Evolutionary conservation across 176 grass and related monocot species (phyloP).

Genomic region (Urochloa ruziziensis): DNA sequence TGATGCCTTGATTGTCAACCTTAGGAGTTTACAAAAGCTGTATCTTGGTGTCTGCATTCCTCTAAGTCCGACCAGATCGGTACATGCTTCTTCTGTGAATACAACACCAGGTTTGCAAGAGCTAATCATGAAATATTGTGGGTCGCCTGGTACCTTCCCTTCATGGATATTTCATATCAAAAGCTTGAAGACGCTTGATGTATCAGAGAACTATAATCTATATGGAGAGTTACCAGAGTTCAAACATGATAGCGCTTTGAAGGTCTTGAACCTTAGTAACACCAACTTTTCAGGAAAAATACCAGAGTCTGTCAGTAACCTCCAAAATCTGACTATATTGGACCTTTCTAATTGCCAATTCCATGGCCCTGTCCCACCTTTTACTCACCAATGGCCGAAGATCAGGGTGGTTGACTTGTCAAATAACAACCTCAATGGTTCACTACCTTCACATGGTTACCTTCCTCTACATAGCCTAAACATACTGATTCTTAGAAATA

Average conservation of each 20-base stretch:
- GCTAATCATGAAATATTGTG: slow-evolving; percentile 41
- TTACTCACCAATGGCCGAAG: slow-evolving; percentile 17
- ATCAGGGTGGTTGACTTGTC: slow-evolving; percentile 26
- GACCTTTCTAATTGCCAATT: slow-evolving; percentile 44
- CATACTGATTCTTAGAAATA: slow-evolving; percentile 24
- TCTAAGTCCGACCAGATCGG: not conserved
- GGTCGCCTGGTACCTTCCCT: slow-evolving; percentile 28
- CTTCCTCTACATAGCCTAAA: not conserved
- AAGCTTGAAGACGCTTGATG: slow-evolving; percentile 34
- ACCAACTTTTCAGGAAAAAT: slow-evolving; percentile 43
- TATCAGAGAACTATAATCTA: slow-evolving; percentile 28
- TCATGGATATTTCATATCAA: slow-evolving; percentile 28
- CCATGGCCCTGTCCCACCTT: slow-evolving; percentile 36
- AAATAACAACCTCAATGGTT: slow-evolving; percentile 44
- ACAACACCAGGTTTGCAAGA: slow-evolving; percentile 19
- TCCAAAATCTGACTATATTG: slow-evolving; percentile 29
- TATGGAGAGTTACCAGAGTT: slow-evolving; percentile 39
- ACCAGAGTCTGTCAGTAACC: slow-evolving; percentile 29
- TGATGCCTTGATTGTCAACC: slow-evolving; percentile 31
- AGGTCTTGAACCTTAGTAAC: not conserved
- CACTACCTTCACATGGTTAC: slow-evolving; percentile 13
- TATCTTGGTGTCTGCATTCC: slow-evolving; percentile 42
- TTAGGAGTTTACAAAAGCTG: slow-evolving; percentile 34
- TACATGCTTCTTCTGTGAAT: not conserved
- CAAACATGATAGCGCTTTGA: not conserved